Percentiles rank a stretch among this genome's conserved stretches.
phyloP scores from a whole-genome alignment of 2,329 filamentous ascomycete genomes.

The Periconia macrospinosa region DNA sequence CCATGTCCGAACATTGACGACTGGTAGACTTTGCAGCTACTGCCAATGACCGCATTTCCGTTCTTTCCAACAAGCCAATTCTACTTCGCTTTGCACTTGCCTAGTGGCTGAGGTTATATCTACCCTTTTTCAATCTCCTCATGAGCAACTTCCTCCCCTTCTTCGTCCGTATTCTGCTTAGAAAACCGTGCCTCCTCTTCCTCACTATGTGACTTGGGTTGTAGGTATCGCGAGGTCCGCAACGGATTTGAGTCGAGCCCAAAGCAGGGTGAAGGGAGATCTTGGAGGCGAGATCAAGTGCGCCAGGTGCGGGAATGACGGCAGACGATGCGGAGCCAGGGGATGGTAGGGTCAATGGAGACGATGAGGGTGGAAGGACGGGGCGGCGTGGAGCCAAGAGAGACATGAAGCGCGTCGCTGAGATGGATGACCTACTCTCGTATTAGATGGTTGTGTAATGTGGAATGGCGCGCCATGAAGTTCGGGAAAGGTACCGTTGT shows the following conservation, averaged over 20 bases:
- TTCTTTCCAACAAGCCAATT: no score
- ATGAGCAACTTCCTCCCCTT: conserved; percentile 58
- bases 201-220: conserved; percentile 62
- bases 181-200: conserved; percentile 64
- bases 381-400: conserved; percentile 31
- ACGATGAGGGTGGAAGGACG: conserved; percentile 21
- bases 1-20: background rate
- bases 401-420: conserved; percentile 27
- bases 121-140: conserved; percentile 57
- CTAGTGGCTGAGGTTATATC: conserved; percentile 44
- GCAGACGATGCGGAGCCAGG: conserved; percentile 18
- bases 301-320: conserved; percentile 15
- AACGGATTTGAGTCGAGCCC: conserved; percentile 45
- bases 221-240: conserved; percentile 58
- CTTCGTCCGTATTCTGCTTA: conserved; percentile 55
- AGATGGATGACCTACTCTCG: conserved; percentile 9
- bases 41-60: no score
- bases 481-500: conserved; percentile 21
- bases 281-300: conserved; percentile 39
- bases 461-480: background rate
- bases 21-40: no score
- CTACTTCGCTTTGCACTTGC: background rate
- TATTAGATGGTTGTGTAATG: background rate
- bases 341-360: conserved; percentile 16
- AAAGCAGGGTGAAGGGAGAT: conserved; percentile 42